These are phyloP conservation scores for Botrytis squamosa DNA, from an alignment of 2,329 filamentous ascomycete genomes.

Conservation along the genomic window DNA sequence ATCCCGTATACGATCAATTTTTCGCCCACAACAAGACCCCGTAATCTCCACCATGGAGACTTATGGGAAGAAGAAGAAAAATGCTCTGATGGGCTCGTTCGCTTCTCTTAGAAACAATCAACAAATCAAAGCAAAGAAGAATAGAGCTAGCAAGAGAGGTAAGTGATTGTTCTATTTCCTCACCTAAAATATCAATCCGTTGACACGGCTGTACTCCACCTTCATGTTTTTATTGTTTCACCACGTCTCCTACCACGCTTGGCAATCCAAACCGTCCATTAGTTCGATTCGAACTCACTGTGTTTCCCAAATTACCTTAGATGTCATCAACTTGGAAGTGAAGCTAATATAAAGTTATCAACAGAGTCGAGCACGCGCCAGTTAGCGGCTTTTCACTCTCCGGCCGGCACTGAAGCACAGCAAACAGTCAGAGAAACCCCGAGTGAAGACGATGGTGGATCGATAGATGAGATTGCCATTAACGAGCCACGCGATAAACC, in stretches of 20 bases:
- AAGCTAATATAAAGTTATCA: not conserved
- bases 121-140: constrained; percentile 18
- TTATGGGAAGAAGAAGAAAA: constrained; percentile 31
- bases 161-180: not conserved
- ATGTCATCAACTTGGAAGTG: not conserved
- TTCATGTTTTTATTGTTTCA: not conserved
- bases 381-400: not conserved
- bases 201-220: not conserved
- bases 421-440: not conserved
- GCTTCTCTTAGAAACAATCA: constrained; percentile 25
- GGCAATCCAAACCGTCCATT: not conserved
- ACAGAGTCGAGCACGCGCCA: not conserved
- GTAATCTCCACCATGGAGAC: constrained; percentile 25
- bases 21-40: not conserved
- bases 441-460: not conserved
- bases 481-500: not conserved
- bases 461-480: not conserved
- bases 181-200: constrained; percentile 18
- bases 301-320: not conserved
- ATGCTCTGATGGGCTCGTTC: constrained; percentile 29
- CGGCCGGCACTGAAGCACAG: not conserved
- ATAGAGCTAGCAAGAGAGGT: not conserved
- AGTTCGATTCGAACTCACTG: too few species aligned
- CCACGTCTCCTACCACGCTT: not conserved
- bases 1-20: not conserved